Percentiles rank a stretch among this genome's conserved stretches.
phyloP scores from a whole-genome alignment of 1,139 yeast species.

The Diutina sp. region DNA sequence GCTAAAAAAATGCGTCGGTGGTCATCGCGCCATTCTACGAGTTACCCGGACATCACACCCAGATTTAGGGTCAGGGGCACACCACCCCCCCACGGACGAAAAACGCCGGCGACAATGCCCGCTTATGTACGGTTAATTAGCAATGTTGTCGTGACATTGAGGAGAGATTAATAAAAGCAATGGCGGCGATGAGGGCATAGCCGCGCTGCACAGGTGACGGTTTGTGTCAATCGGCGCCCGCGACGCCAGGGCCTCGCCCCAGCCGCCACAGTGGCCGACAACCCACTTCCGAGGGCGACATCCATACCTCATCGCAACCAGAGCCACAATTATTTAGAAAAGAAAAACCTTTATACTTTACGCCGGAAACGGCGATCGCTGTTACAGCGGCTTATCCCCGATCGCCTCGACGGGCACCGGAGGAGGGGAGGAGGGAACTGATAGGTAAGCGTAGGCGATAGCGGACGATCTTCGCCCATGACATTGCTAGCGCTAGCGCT shows the following conservation, averaged over 20 bases:
- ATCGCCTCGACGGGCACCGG: too few relatives aligned
- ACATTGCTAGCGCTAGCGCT: too few relatives aligned
- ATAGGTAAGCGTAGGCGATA: too few relatives aligned
- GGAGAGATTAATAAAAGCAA: too few relatives aligned
- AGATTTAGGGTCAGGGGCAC: neutral
- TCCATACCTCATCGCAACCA: neutral
- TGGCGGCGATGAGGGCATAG: neutral
- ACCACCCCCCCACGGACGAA: too few relatives aligned
- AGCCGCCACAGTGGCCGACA: neutral
- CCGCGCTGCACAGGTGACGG: neutral
- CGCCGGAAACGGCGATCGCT: too few relatives aligned
- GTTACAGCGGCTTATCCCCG: too few relatives aligned
- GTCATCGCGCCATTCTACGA: neutral
- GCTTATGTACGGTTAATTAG: neutral
- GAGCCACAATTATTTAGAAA: neutral
- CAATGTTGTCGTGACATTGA: too few relatives aligned
- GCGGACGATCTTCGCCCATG: too few relatives aligned
- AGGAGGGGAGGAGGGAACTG: too few relatives aligned
- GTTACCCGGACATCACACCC: neutral
- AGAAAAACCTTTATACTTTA: neutral
- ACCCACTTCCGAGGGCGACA: neutral
- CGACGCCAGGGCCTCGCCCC: too few relatives aligned
- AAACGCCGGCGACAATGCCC: neutral
- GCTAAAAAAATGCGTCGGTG: neutral
- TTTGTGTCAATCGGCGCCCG: neutral